A percentile compares a stretch with the other conserved stretches of the same genome.
phyloP scores from a whole-genome alignment of 1,284 basidiomycete genomes.

The Tilletia caries region DNA sequence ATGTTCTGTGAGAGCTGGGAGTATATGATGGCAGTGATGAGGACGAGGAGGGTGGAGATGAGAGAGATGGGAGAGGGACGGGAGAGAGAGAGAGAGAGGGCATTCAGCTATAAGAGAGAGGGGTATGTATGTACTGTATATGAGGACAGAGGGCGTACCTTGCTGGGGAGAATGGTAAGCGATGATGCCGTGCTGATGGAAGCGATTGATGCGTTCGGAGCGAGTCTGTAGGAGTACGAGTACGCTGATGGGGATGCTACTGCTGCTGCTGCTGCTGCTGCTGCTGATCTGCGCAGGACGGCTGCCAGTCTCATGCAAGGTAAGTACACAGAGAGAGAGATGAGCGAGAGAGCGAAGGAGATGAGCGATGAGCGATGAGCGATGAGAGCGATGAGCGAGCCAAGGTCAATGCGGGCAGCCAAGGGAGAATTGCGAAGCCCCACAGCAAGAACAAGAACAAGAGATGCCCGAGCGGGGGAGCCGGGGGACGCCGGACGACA shows the following conservation, averaged over 20 bases:
- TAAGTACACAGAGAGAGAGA: background rate
- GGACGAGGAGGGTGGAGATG: background rate
- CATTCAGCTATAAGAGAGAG: too few relatives aligned
- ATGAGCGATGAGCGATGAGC: too few relatives aligned
- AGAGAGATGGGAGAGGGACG: background rate
- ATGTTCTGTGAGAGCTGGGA: background rate
- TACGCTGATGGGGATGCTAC: background rate
- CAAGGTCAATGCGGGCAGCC: too few relatives aligned
- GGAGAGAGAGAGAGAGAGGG: too few relatives aligned
- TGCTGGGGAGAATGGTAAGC: background rate
- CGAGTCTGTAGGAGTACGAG: too few relatives aligned
- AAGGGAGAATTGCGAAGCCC: too few relatives aligned
- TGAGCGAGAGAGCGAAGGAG: background rate
- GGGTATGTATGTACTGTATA: too few relatives aligned
- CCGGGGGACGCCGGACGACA: background rate
- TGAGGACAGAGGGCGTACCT: constrained; percentile 2
- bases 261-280: background rate
- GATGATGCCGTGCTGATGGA: too few relatives aligned
- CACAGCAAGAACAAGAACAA: too few relatives aligned
- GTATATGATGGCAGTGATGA: constrained; percentile 3
- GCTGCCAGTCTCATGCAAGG: constrained; percentile 4
- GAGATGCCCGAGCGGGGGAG: background rate
- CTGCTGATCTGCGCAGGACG: background rate
- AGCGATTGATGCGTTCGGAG: too few relatives aligned
- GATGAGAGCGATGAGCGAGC: too few relatives aligned